Evolutionary conservation across 2,329 filamentous ascomycete genomes (phyloP).

Genomic region (Cercospora janseana): DNA sequence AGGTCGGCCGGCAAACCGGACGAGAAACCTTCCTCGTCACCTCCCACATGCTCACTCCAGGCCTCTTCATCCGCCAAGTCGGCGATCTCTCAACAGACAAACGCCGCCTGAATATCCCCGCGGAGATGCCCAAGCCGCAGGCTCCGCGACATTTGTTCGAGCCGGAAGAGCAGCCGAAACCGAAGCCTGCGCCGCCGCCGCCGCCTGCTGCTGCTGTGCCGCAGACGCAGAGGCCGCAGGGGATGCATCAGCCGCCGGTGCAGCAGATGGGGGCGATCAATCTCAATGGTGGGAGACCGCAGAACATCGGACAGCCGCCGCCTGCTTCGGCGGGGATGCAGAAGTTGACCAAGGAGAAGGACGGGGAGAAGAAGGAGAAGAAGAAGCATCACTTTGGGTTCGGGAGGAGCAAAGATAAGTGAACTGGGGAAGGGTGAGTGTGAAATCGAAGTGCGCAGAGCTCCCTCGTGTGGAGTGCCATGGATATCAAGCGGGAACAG

Average conservation of each 20-base stretch:
- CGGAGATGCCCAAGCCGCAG: constrained; percentile 74
- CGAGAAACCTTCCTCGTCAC: constrained; percentile 86
- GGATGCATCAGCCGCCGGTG: constrained; percentile 50
- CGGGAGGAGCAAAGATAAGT: constrained; percentile 28
- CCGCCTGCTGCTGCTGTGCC: constrained; percentile 25
- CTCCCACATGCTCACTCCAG: constrained; percentile 87
- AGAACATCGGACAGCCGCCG: constrained; percentile 19
- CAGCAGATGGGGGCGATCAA: constrained; percentile 58
- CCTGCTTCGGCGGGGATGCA: constrained; percentile 30
- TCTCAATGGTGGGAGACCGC: constrained; percentile 38
- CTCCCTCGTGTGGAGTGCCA: too few relatives aligned
- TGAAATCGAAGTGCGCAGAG: too few relatives aligned
- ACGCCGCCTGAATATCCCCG: constrained; percentile 73
- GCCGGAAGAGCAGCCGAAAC: constrained; percentile 58
- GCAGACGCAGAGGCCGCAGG: constrained; percentile 20
- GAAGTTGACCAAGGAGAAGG: constrained; percentile 60
- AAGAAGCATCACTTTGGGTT: constrained; percentile 37
- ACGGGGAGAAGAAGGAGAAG: constrained; percentile 55
- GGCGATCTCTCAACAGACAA: constrained; percentile 74
- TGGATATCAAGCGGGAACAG: too few relatives aligned
- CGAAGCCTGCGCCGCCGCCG: constrained; percentile 46
- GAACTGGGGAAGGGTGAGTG: too few relatives aligned
- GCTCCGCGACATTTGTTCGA: constrained; percentile 86
- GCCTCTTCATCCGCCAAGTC: constrained; percentile 78
- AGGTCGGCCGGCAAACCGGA: constrained; percentile 68